Base-by-base conservation (phyloP, 176 grass and related monocot genomes). In the Microstegium vimineum region DNA sequence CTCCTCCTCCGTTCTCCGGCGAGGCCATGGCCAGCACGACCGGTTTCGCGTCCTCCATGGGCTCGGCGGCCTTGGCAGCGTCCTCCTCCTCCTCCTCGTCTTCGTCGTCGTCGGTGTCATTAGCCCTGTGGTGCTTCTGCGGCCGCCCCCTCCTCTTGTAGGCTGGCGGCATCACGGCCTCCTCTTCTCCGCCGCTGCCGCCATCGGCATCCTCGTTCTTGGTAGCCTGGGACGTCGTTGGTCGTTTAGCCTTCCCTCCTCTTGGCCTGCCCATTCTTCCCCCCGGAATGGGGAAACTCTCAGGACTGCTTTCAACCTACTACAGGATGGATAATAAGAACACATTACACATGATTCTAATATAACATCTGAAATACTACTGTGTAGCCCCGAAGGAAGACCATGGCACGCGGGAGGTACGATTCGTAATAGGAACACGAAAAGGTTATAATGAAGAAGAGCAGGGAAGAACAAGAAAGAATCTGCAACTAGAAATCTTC, bases 241-340 rank as follows among this genome's bases (percentile, higher is more conserved):
- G 73, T 69, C 86, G 88, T 76, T 89, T 94, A 36, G 75, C 86
- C 65, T 89, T 98, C 27, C 90, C 95, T 34, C 82, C 89, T 66
- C 86, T 89, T 25, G 86, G 86, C 84, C 92, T 92, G 12, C 95
- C 95, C 95, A 98, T 97, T 5, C 66, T 97, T 17, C 66, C 20
- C 2, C 4, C 8, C 49, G 62, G 40, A 70, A 8, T 5, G 6
- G 22, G 65, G 27, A 22, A 52, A 31, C 31, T 5, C 73, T 14
- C 22, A n/a, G 1, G 1, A 14, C 67, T 26, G 10, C 34, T 22
- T 42, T 42, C 10, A 3, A 42, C 41, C n/a, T n/a, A n/a, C 41
- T 12, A 13, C 11, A 42, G 41, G 41, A 12, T 42, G 0, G 41
- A n/a, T n/a, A n/a, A 42, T 42, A 13, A 11, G 10, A 12, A 12